Evolutionary conservation across 352 stramenopile species (phyloP), one percentile per base, ranked within the genome.

Genomic region (Pythium plurisporium): DNA sequence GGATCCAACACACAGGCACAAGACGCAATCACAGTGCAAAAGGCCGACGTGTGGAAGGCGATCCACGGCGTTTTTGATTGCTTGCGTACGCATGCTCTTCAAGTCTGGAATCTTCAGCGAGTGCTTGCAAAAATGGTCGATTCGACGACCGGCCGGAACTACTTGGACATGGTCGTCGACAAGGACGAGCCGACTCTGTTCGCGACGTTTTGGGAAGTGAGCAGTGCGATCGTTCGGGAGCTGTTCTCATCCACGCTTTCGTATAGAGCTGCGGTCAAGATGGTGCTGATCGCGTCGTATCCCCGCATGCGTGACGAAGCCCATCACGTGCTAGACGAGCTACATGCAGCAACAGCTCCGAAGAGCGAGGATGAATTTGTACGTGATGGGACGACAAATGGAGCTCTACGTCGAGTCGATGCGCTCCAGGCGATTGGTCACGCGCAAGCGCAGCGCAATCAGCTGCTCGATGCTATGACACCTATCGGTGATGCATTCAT

Each of bases 31-130:
- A 70, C 63, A 30, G 46, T 65, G 20, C 76, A 91, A 26, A 89
- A 89, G 38, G 74, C 76, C 0, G 81, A 92, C 25, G 61, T 90
- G 26, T 94, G 85, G 85, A 88, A 88, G 40, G 82, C 85, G 12
- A 72, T 90, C 23, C 75, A 95, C 43, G 74, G 90, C 45, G 70
- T 93, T 1, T 89, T 95, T 59, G 78, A 92, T 33, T 69, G 67
- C 25, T 72, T 93, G 12, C 81, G 80, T 15, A 48, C 69, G 0
- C 72, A 89, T 56, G 82, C 83, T 19, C 56, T 95, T 1, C 79
- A 93, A 67, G 82, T 95, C 23, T 95, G 85, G 85, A 92, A 91
- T 63, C 55, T 95, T 25, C 77, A 95, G 67, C 82, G 82, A n/a
- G 83, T 93, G 36, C 71, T 95, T n/a, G 51, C 75, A 7, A 92